Conservation (phyloP, 192 early-diverging fungal genomes). For the Coemansia sp. region DNA sequence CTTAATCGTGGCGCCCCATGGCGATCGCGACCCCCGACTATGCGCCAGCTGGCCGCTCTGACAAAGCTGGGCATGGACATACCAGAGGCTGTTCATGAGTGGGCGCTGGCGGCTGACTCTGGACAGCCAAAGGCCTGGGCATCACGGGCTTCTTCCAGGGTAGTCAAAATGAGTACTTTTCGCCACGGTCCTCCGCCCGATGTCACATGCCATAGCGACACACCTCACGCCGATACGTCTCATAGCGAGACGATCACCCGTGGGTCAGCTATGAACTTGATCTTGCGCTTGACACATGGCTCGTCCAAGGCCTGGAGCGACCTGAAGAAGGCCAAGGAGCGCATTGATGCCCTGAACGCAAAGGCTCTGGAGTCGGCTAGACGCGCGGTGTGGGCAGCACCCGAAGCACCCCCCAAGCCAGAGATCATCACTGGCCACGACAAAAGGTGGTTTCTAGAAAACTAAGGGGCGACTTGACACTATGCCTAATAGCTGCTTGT, state of each 20-base stretch:
- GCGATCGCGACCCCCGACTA: constrained; percentile 55
- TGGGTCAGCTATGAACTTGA: constrained; percentile 71
- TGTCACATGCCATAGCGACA: too few species aligned
- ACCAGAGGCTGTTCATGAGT: background rate
- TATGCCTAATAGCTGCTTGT: too few species aligned
- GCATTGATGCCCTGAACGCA: background rate
- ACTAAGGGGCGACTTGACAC: too few species aligned
- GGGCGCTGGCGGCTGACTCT: background rate
- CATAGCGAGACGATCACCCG: constrained; percentile 41
- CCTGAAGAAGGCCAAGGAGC: background rate
- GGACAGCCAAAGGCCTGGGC: background rate
- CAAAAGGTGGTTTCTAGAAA: too few species aligned
- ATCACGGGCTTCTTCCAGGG: background rate
- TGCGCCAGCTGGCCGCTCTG: constrained; percentile 56
- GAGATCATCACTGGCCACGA: too few species aligned
- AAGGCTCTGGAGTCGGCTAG: background rate
- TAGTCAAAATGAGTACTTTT: background rate
- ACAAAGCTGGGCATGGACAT: constrained; percentile 35
- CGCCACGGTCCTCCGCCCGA: background rate
- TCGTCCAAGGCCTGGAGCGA: constrained; percentile 52
- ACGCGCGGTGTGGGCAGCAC: background rate
- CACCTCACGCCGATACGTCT: background rate
- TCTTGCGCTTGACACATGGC: constrained; percentile 59
- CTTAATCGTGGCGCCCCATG: constrained; percentile 56
- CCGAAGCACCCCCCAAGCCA: background rate